Percentiles rank a stretch among this genome's conserved stretches.
These are phyloP conservation scores for Globisporangium carolinianum DNA, from an alignment of 352 stramenopile genomes.

Conservation along the genomic window DNA sequence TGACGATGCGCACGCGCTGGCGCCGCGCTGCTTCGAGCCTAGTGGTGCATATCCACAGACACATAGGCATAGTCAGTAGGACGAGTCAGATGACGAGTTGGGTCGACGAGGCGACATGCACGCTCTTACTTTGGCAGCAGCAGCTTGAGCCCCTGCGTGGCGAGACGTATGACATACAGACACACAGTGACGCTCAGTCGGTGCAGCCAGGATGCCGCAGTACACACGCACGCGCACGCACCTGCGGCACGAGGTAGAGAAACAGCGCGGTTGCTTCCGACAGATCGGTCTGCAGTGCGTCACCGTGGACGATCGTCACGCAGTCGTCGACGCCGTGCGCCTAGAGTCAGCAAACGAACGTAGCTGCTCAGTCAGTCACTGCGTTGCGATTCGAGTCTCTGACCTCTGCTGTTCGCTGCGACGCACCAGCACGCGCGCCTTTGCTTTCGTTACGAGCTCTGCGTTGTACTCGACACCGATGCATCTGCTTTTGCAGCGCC, in stretches of 20 bases:
- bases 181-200: neutral
- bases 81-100: no score
- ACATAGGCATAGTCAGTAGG: neutral
- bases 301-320: slow-evolving; percentile 54
- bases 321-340: slow-evolving; percentile 28
- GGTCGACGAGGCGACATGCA: no score
- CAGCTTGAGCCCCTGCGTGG: slow-evolving; percentile 49
- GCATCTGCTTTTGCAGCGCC: slow-evolving; percentile 23
- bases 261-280: slow-evolving; percentile 62
- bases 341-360: slow-evolving; percentile 11
- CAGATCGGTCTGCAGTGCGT: slow-evolving; percentile 57
- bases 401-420: no score
- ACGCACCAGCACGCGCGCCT: slow-evolving; percentile 31
- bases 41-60: neutral
- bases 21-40: slow-evolving; percentile 63
- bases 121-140: slow-evolving; percentile 55
- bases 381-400: no score
- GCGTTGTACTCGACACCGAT: slow-evolving; percentile 74
- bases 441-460: slow-evolving; percentile 45
- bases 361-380: no score
- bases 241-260: slow-evolving; percentile 76
- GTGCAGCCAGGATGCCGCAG: neutral
- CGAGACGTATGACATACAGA: no score
- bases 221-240: slow-evolving; percentile 7
- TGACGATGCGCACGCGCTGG: slow-evolving; percentile 62